Percentiles rank a stretch among this genome's conserved stretches.
Evolutionary conservation across 768 basidiomycete genomes (phyloP).

Genomic region (Gymnopilus junonius): DNA sequence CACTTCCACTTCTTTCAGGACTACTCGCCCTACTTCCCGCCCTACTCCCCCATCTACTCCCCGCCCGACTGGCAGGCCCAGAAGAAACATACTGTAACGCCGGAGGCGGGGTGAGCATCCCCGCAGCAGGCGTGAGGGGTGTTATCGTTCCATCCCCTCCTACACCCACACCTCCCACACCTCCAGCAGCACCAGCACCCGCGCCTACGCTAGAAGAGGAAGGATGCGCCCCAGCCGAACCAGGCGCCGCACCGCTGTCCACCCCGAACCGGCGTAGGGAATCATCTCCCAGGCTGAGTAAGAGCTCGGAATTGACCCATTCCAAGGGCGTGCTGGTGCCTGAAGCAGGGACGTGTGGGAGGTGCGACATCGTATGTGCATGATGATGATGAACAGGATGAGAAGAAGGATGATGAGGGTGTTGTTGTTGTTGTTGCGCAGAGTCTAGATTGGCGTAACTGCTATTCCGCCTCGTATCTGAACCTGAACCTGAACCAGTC

Average conservation of each 20-base stretch:
- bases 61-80: conserved; percentile 16
- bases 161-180: too few relatives aligned
- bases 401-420: too few relatives aligned
- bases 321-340: conserved; percentile 58
- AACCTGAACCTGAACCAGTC: not conserved
- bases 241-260: not conserved
- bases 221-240: not conserved
- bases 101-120: conserved; percentile 13
- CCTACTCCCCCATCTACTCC: conserved; percentile 22
- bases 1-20: conserved; percentile 15
- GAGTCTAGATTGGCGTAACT: not conserved
- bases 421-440: too few relatives aligned
- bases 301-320: conserved; percentile 86
- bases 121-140: conserved; percentile 5
- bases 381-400: too few relatives aligned
- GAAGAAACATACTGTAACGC: conserved; percentile 20
- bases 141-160: not conserved
- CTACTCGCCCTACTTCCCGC: conserved; percentile 21
- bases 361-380: conserved; percentile 38
- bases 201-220: not conserved
- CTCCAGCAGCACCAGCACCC: not conserved
- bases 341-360: conserved; percentile 49
- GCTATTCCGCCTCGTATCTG: not conserved
- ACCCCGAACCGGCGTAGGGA: conserved; percentile 14
- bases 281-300: conserved; percentile 44